phyloP scores from a whole-genome alignment of 202 grass and related monocot species.

The Brachypodium distachyon region DNA sequence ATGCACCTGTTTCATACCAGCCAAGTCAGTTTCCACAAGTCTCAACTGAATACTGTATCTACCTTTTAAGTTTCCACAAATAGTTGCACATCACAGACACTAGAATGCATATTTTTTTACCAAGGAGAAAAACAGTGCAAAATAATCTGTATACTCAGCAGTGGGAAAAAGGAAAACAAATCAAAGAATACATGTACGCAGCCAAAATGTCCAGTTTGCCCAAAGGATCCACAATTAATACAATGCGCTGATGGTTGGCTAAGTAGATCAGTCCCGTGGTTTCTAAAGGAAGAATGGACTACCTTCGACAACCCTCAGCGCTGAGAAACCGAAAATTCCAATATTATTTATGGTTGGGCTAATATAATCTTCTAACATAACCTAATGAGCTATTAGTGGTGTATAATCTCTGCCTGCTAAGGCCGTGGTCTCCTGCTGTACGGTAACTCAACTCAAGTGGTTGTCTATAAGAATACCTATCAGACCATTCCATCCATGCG shows the following conservation, averaged over 20 bases:
- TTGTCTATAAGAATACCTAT: slow-evolving; percentile 35
- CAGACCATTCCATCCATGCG: slow-evolving; percentile 17
- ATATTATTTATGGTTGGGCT: slow-evolving; percentile 39
- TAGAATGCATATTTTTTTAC: neutral
- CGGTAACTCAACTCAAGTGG: slow-evolving; percentile 39
- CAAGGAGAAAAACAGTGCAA: neutral
- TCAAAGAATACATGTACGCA: slow-evolving; percentile 52
- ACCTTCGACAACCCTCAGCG: slow-evolving; percentile 2
- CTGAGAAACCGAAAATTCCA: slow-evolving; percentile 23
- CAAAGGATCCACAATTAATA: slow-evolving; percentile 41
- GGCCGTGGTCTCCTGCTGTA: slow-evolving; percentile 43
- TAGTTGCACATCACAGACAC: neutral
- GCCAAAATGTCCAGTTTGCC: slow-evolving; percentile 38
- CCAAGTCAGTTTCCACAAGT: neutral
- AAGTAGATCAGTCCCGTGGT: neutral
- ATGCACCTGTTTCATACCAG: neutral
- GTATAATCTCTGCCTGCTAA: slow-evolving; percentile 51
- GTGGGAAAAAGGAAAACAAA: slow-evolving; percentile 23
- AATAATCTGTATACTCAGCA: slow-evolving; percentile 30
- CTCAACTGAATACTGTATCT: neutral
- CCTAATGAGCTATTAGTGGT: slow-evolving; percentile 53
- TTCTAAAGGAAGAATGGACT: slow-evolving; percentile 18
- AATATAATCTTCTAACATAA: slow-evolving; percentile 59
- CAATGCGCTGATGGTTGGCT: slow-evolving; percentile 9
- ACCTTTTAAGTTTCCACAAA: neutral